Base-by-base conservation (phyloP, 768 basidiomycete genomes). In the Saitozyma sp. region DNA sequence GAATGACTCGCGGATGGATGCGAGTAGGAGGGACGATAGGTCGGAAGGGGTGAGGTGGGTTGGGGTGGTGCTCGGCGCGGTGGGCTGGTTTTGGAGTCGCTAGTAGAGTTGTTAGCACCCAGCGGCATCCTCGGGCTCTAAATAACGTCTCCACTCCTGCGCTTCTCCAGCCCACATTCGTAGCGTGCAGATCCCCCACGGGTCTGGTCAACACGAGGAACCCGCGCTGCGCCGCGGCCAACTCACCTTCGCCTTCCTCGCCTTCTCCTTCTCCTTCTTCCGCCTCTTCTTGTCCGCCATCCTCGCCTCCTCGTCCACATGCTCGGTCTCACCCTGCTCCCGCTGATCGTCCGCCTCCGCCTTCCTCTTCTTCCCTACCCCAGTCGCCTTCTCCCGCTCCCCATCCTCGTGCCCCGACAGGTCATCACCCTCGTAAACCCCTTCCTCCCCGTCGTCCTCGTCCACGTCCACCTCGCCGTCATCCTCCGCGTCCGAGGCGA, bases 1-100 rank as follows among this genome's bases (percentile, higher is more conserved):
- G 70, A 88, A 89, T 4, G 86, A 84, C 70, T 87, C 89, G 53
- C 68, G 42, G 54, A 74, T 67, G 8, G 73, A 74, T 0, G 50
- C n/a, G 8, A 69, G 67, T 40, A 74, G 61, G 41, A 71, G 41
- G 5, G 56, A 46, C 3, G 62, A 67, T 10, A 74, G 20, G 38
- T 69, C 62, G n/a, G 54, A 13, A n/a, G 57, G 45, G 7, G 68
- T 14, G 40, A 66, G 55, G 46, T 70, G 69, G n/a, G 68, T 69
- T 9, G 65, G 70, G 42, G 63, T 50, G 11, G 40, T 56, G 38
- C 54, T 38, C 10, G 54, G 11, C 1, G 52, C 16, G 16, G 54
- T 50, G 6, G 54, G 49, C 7, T 45, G n/a, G 20, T 50, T 51
- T 41, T 53, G 45, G 43, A 56, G 16, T 29, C 58, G 61, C 59